Conservation (phyloP, 2,329 filamentous ascomycete genomes). For the Paecilomyces formosus region DNA sequence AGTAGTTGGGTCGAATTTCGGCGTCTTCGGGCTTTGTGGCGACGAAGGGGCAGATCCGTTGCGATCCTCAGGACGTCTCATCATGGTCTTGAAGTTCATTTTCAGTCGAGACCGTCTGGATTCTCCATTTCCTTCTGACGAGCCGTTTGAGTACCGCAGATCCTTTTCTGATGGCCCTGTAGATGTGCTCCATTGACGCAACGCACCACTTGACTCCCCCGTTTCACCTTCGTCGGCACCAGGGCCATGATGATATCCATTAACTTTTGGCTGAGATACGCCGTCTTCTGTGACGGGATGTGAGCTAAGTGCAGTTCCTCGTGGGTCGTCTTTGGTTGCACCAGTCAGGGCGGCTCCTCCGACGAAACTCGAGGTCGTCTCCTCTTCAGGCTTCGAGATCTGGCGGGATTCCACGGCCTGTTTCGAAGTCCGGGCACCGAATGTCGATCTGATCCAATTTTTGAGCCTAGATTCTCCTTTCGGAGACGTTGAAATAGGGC, state of each 20-base stretch:
- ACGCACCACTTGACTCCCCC: neutral
- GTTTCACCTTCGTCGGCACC: neutral
- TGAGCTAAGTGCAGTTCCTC: slow-evolving; percentile 21
- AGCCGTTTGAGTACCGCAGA: slow-evolving; percentile 11
- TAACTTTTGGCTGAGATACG: slow-evolving; percentile 9
- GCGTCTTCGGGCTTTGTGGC: neutral
- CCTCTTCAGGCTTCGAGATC: neutral
- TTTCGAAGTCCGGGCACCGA: slow-evolving; percentile 19
- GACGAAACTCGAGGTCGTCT: slow-evolving; percentile 8
- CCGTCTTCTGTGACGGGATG: slow-evolving; percentile 22
- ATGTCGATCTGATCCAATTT: slow-evolving; percentile 25
- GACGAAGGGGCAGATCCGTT: neutral
- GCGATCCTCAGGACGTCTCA: slow-evolving; percentile 10
- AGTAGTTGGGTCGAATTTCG: slow-evolving; percentile 3
- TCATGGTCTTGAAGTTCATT: slow-evolving; percentile 18
- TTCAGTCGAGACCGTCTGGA: slow-evolving; percentile 18
- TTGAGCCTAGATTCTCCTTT: slow-evolving; percentile 26
- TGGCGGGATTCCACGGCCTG: slow-evolving; percentile 11
- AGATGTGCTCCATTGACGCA: slow-evolving; percentile 9
- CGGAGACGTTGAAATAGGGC: slow-evolving; percentile 10
- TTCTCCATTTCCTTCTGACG: slow-evolving; percentile 3
- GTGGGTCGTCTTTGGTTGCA: slow-evolving; percentile 8
- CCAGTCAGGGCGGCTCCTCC: slow-evolving; percentile 15
- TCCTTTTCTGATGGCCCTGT: slow-evolving; percentile 1
- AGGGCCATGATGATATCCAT: neutral